Evolutionary conservation across 345 rosid genomes (phyloP).

Genomic region (Eucalyptus marginata): DNA sequence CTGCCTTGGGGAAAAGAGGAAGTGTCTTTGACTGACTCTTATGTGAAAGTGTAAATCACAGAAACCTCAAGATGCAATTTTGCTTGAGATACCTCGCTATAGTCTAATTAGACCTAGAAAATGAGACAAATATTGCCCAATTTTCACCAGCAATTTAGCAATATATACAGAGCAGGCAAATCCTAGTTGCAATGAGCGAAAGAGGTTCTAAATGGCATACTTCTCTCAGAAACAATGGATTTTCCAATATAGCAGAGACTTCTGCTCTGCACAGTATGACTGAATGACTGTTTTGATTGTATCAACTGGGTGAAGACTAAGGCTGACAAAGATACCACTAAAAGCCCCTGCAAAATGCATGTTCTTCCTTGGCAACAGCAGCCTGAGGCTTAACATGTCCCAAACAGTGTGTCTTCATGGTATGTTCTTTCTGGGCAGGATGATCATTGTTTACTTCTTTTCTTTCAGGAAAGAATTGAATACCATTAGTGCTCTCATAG

Average conservation of each 20-base stretch:
- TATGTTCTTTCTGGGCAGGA: not conserved
- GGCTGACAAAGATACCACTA: slow-evolving; percentile 74
- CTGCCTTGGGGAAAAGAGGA: slow-evolving; percentile 64
- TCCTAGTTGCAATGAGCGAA: not conserved
- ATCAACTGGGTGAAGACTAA: slow-evolving; percentile 87
- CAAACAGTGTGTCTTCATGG: slow-evolving; percentile 1
- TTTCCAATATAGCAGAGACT: slow-evolving; percentile 50
- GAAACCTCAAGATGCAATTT: slow-evolving; percentile 77
- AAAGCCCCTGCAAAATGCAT: slow-evolving; percentile 90
- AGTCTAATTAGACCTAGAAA: slow-evolving; percentile 60
- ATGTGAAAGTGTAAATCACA: slow-evolving; percentile 73
- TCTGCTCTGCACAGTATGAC: slow-evolving; percentile 53
- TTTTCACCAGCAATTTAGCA: not conserved
- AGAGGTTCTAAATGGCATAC: not conserved
- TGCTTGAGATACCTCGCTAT: slow-evolving; percentile 74
- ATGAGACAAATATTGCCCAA: not conserved
- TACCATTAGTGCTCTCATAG: not conserved
- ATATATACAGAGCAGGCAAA: not conserved
- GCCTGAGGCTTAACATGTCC: slow-evolving; percentile 12
- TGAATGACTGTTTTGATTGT: slow-evolving; percentile 73
- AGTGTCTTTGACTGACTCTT: slow-evolving; percentile 79
- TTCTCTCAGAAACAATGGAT: slow-evolving; percentile 59
- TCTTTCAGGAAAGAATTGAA: slow-evolving; percentile 6
- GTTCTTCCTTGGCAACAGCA: slow-evolving; percentile 51
- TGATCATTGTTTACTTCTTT: not conserved